phyloP scores from a whole-genome alignment of 1,139 yeast genomes.

The Sugiyamaella sp. region DNA sequence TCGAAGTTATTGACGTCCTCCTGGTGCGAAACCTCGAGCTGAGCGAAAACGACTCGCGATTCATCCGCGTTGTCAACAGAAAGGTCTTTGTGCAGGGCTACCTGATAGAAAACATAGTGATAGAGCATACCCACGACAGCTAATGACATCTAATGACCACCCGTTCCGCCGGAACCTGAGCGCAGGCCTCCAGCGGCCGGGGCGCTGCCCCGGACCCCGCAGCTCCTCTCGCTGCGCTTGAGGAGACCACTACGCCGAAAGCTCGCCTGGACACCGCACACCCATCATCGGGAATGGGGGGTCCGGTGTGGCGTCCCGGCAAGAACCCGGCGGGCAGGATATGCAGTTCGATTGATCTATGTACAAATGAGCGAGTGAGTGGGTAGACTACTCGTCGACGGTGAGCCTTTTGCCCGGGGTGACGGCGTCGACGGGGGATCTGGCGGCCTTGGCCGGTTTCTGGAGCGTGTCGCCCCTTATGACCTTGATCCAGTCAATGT shows the following conservation, averaged over 20 bases:
- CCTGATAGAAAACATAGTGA: conserved; percentile 9
- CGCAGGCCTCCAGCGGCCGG: conserved; percentile 4
- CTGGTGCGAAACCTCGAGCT: conserved; percentile 1
- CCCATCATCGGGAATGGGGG: no score
- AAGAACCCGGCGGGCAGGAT: no score
- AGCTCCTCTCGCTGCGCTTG: not conserved
- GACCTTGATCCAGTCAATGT: conserved; percentile 74
- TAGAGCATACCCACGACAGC: not conserved
- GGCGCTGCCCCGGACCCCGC: not conserved
- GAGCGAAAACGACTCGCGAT: conserved; percentile 11
- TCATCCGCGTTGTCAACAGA: conserved; percentile 9
- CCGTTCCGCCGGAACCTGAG: not conserved
- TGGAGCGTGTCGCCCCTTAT: conserved; percentile 29
- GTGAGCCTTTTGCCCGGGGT: conserved; percentile 35
- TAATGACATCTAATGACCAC: not conserved
- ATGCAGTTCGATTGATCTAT: not conserved
- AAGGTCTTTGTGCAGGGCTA: conserved; percentile 5
- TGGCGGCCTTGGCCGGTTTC: conserved; percentile 18
- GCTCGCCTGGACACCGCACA: no score
- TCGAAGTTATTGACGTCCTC: conserved; percentile 13
- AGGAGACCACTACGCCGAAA: no score
- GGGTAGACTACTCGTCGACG: conserved; percentile 32
- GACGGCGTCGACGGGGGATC: not conserved
- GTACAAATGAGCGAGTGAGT: not conserved
- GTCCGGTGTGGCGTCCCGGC: not conserved